These are phyloP conservation scores for Fusarium humuli DNA, from an alignment of 2,329 filamentous ascomycete species.

Conservation along the genomic window DNA sequence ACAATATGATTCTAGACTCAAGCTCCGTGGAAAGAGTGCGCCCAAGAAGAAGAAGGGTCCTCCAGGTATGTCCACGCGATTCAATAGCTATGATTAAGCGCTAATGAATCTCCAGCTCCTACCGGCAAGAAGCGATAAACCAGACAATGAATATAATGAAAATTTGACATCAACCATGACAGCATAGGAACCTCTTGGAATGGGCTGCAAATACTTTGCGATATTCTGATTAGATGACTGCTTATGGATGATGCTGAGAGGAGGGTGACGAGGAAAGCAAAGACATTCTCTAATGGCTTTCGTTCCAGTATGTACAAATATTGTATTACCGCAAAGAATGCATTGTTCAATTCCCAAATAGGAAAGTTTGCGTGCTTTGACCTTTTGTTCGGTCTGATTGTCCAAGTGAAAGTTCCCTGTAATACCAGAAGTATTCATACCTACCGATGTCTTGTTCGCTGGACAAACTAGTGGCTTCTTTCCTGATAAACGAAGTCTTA, in stretches of 20 bases:
- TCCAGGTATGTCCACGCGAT: slow-evolving; percentile 48
- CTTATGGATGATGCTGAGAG: neutral
- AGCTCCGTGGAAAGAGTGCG: slow-evolving; percentile 84
- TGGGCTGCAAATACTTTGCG: neutral
- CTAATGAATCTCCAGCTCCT: slow-evolving; percentile 43
- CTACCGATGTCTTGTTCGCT: neutral
- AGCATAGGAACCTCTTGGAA: neutral
- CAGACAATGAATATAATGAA: slow-evolving; percentile 30
- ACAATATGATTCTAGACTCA: slow-evolving; percentile 65
- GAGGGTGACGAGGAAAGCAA: slow-evolving; percentile 6
- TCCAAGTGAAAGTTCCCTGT: neutral
- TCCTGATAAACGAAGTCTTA: neutral
- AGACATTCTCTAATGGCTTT: slow-evolving; percentile 10
- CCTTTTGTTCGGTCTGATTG: neutral
- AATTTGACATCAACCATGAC: slow-evolving; percentile 12
- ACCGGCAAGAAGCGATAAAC: slow-evolving; percentile 49
- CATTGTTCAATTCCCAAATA: slow-evolving; percentile 13
- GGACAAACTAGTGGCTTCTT: neutral
- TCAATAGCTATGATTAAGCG: neutral
- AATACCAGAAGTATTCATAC: neutral
- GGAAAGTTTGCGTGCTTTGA: neutral
- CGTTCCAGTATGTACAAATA: slow-evolving; percentile 43
- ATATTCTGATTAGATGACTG: neutral
- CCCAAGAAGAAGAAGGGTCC: slow-evolving; percentile 85
- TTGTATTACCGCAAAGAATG: slow-evolving; percentile 40